Evolutionary conservation across 169 alveolate species (phyloP).

Genomic region (Plasmodium vinckei): DNA sequence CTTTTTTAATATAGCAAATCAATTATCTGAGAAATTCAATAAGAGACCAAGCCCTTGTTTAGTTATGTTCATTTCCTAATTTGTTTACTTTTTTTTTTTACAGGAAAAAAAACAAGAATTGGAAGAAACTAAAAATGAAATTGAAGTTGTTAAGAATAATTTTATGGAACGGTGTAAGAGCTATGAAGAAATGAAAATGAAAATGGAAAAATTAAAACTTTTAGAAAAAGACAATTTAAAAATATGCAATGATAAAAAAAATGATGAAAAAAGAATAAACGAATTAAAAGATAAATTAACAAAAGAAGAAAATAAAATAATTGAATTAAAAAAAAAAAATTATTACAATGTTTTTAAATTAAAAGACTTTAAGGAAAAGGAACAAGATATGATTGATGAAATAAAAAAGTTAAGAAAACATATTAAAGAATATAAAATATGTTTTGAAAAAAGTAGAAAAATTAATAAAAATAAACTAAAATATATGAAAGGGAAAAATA

Average conservation of each 20-base stretch:
- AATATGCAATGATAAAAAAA: constrained; percentile 23
- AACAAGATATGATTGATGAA: constrained; percentile 5
- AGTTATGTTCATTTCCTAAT: too few species aligned
- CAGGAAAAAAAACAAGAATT: constrained; percentile 17
- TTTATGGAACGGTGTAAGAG: constrained; percentile 4
- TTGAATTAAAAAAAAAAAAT: constrained; percentile 23
- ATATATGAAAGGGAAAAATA: constrained; percentile 22
- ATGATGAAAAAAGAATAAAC: constrained; percentile 14
- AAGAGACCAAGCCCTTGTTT: too few species aligned
- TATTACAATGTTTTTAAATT: constrained; percentile 8
- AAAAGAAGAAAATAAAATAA: constrained; percentile 7
- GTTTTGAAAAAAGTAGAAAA: constrained; percentile 10
- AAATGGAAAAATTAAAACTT: constrained; percentile 2
- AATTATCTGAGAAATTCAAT: too few species aligned
- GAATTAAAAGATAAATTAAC: constrained; percentile 16
- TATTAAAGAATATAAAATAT: constrained; percentile 20
- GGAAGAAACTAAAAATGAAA: constrained; percentile 8
- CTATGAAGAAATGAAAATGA: constrained; percentile 42
- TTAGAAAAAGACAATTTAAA: constrained; percentile 4
- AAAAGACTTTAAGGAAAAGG: constrained; percentile 25
- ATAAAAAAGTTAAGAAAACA: constrained; percentile 12
- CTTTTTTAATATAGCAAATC: too few species aligned
- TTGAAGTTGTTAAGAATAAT: background rate
- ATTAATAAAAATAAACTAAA: constrained; percentile 13
- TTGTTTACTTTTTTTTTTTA: background rate